These are phyloP conservation scores for Verticillium isaacii DNA, from an alignment of 2,329 filamentous ascomycete genomes.

Conservation along the genomic window DNA sequence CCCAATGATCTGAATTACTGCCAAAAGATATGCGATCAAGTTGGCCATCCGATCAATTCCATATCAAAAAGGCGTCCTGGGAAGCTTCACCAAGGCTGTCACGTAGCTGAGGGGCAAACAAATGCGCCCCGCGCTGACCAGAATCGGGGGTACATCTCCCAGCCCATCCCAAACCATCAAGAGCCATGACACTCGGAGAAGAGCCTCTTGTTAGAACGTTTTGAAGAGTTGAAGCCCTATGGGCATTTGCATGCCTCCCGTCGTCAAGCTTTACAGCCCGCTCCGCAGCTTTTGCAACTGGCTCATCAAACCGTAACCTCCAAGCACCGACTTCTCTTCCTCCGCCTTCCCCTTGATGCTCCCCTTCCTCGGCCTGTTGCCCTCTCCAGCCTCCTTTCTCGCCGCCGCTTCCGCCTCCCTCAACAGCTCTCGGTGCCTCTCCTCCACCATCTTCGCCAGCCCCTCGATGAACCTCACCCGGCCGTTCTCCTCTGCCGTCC, in stretches of 20 bases:
- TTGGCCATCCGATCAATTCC: no score
- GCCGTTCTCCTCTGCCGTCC: constrained; percentile 91
- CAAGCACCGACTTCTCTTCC: constrained; percentile 38
- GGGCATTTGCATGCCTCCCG: background rate
- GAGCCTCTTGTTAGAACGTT: no score
- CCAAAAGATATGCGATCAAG: no score
- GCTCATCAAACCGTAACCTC: constrained; percentile 57
- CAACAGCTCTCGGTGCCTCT: constrained; percentile 53
- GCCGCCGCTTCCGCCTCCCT: constrained; percentile 44
- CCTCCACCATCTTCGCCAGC: constrained; percentile 78
- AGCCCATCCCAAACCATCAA: no score
- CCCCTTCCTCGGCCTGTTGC: constrained; percentile 29
- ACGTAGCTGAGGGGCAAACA: no score
- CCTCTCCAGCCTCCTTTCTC: constrained; percentile 26
- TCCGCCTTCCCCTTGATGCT: constrained; percentile 23
- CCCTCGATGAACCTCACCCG: constrained; percentile 76
- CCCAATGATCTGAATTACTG: no score
- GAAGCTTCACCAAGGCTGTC: no score
- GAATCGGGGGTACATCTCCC: no score
- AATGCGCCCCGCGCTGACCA: no score
- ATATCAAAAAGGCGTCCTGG: no score
- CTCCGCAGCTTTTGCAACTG: constrained; percentile 57
- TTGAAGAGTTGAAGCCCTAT: no score
- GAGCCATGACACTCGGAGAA: no score
- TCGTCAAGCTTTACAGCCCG: constrained; percentile 33